These are phyloP conservation scores for Geranomyces michiganensis DNA, from an alignment of 192 early-diverging fungal genomes.

Conservation along the genomic window DNA sequence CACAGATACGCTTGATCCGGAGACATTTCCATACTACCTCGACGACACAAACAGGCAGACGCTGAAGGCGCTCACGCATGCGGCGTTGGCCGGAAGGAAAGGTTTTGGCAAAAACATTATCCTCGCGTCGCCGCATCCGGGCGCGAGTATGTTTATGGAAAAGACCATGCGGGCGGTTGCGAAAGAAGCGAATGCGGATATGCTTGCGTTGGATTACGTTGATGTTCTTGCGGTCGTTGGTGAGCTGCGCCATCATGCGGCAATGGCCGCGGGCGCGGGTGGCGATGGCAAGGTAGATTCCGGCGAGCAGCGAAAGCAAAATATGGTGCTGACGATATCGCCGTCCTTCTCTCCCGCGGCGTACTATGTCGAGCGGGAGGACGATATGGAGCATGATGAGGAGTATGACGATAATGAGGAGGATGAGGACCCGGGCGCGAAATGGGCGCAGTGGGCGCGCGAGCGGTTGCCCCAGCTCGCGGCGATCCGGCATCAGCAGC, in stretches of 20 bases:
- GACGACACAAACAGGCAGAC: conserved; percentile 1
- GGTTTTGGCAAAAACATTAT: conserved; percentile 33
- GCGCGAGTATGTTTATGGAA: conserved; percentile 39
- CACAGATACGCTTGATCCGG: not conserved
- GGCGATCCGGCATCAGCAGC: not conserved
- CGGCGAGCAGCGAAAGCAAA: not conserved
- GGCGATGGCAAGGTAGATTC: not conserved
- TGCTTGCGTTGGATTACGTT: conserved; percentile 64
- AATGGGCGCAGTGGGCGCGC: not conserved
- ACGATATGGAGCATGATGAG: conserved; percentile 43
- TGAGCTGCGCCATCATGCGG: conserved; percentile 27
- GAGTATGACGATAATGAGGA: conserved; percentile 48
- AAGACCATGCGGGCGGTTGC: conserved; percentile 46
- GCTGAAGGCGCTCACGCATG: conserved; percentile 11
- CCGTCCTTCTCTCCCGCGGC: conserved; percentile 23
- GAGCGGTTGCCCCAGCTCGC: conserved; percentile 9
- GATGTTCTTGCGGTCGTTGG: conserved; percentile 58
- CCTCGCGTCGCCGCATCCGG: conserved; percentile 53
- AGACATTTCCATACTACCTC: conserved; percentile 17
- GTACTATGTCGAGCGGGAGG: conserved; percentile 40
- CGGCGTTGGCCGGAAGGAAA: not conserved
- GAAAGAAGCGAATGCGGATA: conserved; percentile 53
- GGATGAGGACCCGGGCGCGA: conserved; percentile 33
- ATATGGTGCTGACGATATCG: conserved; percentile 18
- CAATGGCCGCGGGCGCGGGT: not conserved